phyloP scores from a whole-genome alignment of 441 rosid species.

The Aleurites moluccanus region DNA sequence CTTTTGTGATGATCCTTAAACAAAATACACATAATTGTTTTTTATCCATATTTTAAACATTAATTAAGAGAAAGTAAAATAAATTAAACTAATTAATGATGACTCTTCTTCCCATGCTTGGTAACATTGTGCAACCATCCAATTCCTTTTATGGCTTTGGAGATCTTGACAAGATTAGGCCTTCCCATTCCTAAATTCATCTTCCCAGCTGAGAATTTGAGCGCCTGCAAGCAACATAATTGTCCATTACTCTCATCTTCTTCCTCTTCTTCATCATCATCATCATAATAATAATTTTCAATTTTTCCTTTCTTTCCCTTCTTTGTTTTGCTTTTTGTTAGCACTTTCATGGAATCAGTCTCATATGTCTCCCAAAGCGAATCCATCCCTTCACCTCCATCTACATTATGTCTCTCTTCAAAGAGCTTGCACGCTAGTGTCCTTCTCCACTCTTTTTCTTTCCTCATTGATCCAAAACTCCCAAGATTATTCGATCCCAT shows the following conservation, averaged over 20 bases:
- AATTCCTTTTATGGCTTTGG: constrained; percentile 70
- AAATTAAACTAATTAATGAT: constrained; percentile 14
- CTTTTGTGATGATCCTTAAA: constrained; percentile 19
- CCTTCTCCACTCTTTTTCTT: constrained; percentile 89
- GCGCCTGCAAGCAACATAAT: constrained; percentile 81
- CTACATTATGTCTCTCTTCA: constrained; percentile 71
- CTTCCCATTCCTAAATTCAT: constrained; percentile 84
- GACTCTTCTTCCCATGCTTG: constrained; percentile 48
- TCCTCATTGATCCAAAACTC: constrained; percentile 76
- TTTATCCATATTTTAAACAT: constrained; percentile 10
- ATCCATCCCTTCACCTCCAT: constrained; percentile 83
- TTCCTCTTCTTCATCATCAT: constrained; percentile 46
- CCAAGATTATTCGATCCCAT: constrained; percentile 34
- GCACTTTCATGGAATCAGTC: constrained; percentile 43
- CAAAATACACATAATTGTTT: constrained; percentile 13
- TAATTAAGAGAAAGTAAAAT: background rate
- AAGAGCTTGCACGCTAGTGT: constrained; percentile 89
- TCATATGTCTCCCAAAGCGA: constrained; percentile 90
- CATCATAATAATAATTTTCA: constrained; percentile 6
- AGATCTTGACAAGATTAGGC: constrained; percentile 64
- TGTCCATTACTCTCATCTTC: constrained; percentile 48
- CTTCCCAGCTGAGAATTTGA: constrained; percentile 86
- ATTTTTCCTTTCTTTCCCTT: constrained; percentile 36
- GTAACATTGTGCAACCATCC: constrained; percentile 63
- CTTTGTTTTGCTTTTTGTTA: constrained; percentile 33